Base-by-base conservation (phyloP, 2,329 filamentous ascomycete species). In the Calonectria ilicicola region DNA sequence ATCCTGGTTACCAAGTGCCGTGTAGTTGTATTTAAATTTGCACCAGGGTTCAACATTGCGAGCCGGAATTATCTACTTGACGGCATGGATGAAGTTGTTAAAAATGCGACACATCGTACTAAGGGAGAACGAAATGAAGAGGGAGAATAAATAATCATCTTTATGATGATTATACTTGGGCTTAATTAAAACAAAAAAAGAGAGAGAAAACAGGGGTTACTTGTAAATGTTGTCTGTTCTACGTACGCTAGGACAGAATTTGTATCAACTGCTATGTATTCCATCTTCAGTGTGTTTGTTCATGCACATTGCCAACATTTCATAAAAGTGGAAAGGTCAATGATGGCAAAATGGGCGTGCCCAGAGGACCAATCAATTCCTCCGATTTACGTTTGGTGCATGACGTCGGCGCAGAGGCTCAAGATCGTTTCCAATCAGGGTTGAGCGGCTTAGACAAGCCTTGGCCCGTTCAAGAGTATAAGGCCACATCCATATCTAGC, bases 311-410 rank as follows among this genome's bases (percentile, higher is more conserved):
- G 40, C 23, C 38, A 9, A 40, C 38, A n/a, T n/a, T n/a, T n/a
- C n/a, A n/a, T 7, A 32, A 38, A 40, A 5, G 4, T 2, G 21
- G 35, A 58, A 9, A 10, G 53, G 53, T 23, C 29, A 26, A 10
- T 17, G 29, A 17, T 38, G 27, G 15, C 49, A 12, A 32, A 58
- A 6, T 12, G 53, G 53, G 32, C 23, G 17, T 58, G n/a, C 5
- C 14, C 21, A 10, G 7, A 10, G n/a, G 44, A 15, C 53, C 53
- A 60, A 60, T 60, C 53, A 60, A 35, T 38, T 10, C n/a, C 17
- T 5, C 51, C 51, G 65, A 67, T 67, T 60, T 35, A 51, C 65
- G 65, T 40, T 32, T 15, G 53, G 27, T 44, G n/a, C 23, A 67
- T 67, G 65, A 67, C 65, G 65, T 67, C 53, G 65, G 60, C 23